A percentile compares a stretch with the other conserved stretches of the same genome.
phyloP scores from a whole-genome alignment of 1,139 yeast genomes.

The Candida gigantensis region DNA sequence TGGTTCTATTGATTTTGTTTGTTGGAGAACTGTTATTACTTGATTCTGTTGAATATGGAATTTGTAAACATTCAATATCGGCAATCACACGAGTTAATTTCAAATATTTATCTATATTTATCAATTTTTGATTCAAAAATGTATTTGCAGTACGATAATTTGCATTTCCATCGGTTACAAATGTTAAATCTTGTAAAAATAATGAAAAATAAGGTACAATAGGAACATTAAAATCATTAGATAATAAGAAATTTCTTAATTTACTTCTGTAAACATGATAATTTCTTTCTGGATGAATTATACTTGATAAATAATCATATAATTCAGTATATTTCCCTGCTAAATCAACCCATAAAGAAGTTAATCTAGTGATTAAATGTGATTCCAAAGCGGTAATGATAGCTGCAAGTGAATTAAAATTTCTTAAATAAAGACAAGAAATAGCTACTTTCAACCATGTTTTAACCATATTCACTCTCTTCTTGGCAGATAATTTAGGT shows the following conservation, averaged over 20 bases:
- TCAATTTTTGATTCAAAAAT: constrained; percentile 58
- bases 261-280: constrained; percentile 73
- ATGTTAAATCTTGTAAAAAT: constrained; percentile 83
- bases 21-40: background rate
- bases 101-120: constrained; percentile 81
- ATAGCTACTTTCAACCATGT: constrained; percentile 85
- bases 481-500: constrained; percentile 49
- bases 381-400: constrained; percentile 84
- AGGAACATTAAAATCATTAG: constrained; percentile 59
- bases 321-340: constrained; percentile 66
- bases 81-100: constrained; percentile 74
- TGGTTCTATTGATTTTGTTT: no score
- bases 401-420: constrained; percentile 87
- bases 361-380: constrained; percentile 71
- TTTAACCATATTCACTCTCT: constrained; percentile 61
- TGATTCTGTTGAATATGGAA: constrained; percentile 43
- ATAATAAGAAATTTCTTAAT: constrained; percentile 56
- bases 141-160: constrained; percentile 62
- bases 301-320: constrained; percentile 65
- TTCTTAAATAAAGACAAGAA: constrained; percentile 76
- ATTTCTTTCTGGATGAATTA: constrained; percentile 83
- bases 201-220: constrained; percentile 85
- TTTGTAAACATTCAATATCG: constrained; percentile 77
- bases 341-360: constrained; percentile 64
- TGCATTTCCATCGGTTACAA: constrained; percentile 85